Evolutionary conservation across 805 yeast species (phyloP).

Genomic region (Babjeviella inositovora): DNA sequence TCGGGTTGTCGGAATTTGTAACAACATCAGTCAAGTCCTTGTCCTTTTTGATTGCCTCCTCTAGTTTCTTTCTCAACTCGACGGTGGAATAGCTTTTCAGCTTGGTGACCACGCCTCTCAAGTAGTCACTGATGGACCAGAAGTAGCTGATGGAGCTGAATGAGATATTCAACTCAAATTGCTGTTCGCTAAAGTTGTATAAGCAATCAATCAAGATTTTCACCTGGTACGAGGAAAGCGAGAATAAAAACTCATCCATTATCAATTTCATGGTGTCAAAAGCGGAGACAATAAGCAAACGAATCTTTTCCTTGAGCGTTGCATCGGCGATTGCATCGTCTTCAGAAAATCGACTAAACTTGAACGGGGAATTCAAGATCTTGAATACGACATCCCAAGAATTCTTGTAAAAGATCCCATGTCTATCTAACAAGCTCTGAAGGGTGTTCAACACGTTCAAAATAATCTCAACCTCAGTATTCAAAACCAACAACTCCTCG

Average conservation of each 20-base stretch:
- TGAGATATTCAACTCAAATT: conserved; percentile 66
- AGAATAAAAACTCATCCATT: conserved; percentile 68
- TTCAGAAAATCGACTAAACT: conserved; percentile 12
- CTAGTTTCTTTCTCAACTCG: conserved; percentile 3
- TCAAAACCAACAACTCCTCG: conserved; percentile 24
- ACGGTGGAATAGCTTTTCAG: too few species aligned
- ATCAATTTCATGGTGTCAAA: conserved; percentile 75
- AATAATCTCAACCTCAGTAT: conserved; percentile 55
- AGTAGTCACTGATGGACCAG: conserved; percentile 79
- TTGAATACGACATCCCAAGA: conserved; percentile 65
- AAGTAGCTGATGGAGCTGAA: conserved; percentile 85
- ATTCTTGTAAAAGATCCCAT: conserved; percentile 39
- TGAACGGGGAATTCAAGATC: conserved; percentile 46
- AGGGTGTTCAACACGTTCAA: conserved; percentile 45
- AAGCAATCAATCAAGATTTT: conserved; percentile 56
- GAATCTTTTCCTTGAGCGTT: conserved; percentile 27
- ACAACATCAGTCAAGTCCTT: conserved; percentile 11
- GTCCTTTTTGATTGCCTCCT: conserved; percentile 4
- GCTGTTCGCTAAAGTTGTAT: conserved; percentile 56
- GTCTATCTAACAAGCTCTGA: conserved; percentile 61
- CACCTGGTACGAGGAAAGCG: conserved; percentile 53
- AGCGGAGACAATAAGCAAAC: conserved; percentile 42
- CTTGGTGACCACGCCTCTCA: conserved; percentile 14
- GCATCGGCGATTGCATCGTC: conserved; percentile 10
- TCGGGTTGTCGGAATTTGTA: conserved; percentile 6